Evolutionary conservation across 2,329 filamentous ascomycete genomes (phyloP).

Genomic region (Penicillium corylophilum): DNA sequence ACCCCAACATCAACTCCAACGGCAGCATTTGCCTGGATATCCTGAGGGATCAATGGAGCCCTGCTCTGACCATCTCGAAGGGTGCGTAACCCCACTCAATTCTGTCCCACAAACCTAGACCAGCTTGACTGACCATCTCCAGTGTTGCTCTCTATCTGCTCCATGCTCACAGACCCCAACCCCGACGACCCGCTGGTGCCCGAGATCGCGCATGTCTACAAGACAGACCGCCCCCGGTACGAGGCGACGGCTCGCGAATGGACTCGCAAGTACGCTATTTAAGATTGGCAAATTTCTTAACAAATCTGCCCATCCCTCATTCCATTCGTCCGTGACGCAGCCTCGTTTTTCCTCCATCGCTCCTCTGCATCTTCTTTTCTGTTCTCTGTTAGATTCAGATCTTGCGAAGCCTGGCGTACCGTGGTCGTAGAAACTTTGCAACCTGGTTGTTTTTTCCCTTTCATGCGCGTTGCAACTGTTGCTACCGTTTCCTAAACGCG

Average conservation of each 20-base stretch:
- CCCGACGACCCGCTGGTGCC: constrained; percentile 97
- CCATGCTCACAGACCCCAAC: constrained; percentile 99
- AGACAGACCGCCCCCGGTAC: constrained; percentile 94
- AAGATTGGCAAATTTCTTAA: constrained; percentile 36
- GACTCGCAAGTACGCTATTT: constrained; percentile 99
- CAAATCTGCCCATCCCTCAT: constrained; percentile 28
- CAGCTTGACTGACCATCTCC: constrained; percentile 9
- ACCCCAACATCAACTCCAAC: constrained; percentile 99
- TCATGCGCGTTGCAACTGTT: constrained; percentile 10
- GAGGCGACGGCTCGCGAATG: constrained; percentile 96
- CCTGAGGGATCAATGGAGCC: constrained; percentile 98
- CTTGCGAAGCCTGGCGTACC: constrained; percentile 38
- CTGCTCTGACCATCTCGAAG: constrained; percentile 97
- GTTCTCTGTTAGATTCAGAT: constrained; percentile 35
- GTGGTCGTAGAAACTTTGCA: constrained; percentile 38
- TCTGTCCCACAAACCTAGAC: too few relatives aligned
- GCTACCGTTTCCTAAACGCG: neutral
- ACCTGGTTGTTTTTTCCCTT: constrained; percentile 13
- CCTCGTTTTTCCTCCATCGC: constrained; percentile 8
- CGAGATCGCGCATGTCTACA: constrained; percentile 99
- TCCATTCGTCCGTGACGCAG: constrained; percentile 21
- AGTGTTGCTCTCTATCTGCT: constrained; percentile 99
- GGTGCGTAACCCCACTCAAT: constrained; percentile 64
- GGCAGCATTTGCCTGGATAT: constrained; percentile 99
- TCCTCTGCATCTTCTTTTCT: constrained; percentile 19